Conservation (phyloP, 345 rosid genomes). For the Toxicodendron radicans region DNA sequence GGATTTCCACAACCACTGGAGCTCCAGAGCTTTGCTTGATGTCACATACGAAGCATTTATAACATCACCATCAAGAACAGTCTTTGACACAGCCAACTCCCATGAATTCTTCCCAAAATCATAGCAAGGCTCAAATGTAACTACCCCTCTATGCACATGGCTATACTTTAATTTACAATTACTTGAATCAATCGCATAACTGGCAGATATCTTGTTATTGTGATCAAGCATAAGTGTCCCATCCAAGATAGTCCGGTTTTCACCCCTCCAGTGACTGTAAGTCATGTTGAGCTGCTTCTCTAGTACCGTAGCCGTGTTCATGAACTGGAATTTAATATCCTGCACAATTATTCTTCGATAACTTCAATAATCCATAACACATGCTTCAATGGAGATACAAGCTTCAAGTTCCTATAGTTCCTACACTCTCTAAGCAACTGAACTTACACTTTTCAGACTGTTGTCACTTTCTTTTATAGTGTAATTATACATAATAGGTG, state of each 20-base stretch:
- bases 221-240: conserved; percentile 30
- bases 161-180: conserved; percentile 35
- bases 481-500: too few species aligned
- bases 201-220: conserved; percentile 33
- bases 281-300: conserved; percentile 38
- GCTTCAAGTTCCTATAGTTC: background rate
- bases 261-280: conserved; percentile 24
- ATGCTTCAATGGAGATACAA: background rate
- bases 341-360: background rate
- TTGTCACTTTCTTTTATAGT: too few species aligned
- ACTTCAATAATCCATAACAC: background rate
- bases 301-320: conserved; percentile 28
- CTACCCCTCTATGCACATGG: conserved; percentile 27
- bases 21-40: conserved; percentile 24
- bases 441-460: background rate
- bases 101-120: conserved; percentile 38
- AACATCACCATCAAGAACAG: conserved; percentile 29
- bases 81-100: conserved; percentile 37
- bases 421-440: background rate
- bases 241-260: conserved; percentile 31
- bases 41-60: conserved; percentile 33
- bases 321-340: conserved; percentile 42
- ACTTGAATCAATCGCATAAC: conserved; percentile 23
- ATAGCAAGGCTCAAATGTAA: conserved; percentile 33
- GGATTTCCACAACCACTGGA: conserved; percentile 34